These are phyloP conservation scores for Cucumis cinereus DNA, from an alignment of 306 rosid species.

Conservation along the genomic window DNA sequence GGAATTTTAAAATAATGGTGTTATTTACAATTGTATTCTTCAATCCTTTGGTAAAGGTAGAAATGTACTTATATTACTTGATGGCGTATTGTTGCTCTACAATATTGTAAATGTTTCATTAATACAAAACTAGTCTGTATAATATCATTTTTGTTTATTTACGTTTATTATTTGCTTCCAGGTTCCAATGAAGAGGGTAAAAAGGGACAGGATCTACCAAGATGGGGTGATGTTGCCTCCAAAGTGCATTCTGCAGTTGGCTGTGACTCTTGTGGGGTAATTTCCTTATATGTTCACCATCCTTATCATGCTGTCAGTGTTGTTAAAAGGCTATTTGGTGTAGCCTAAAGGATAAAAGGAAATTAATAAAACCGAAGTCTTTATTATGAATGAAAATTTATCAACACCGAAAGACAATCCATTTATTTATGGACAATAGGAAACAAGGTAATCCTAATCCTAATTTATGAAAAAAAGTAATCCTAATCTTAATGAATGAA, in stretches of 20 bases:
- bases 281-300: conserved; percentile 10
- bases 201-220: conserved; percentile 11
- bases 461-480: too few relatives aligned
- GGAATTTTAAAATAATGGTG: background rate
- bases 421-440: too few relatives aligned
- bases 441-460: too few relatives aligned
- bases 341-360: too few relatives aligned
- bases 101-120: background rate
- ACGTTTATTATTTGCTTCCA: conserved; percentile 20
- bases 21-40: background rate
- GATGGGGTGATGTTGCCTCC: conserved; percentile 19
- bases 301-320: background rate
- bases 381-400: too few relatives aligned
- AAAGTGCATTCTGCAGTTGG: conserved; percentile 42
- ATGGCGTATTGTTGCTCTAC: background rate
- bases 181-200: conserved; percentile 25
- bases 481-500: too few relatives aligned
- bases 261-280: conserved; percentile 92
- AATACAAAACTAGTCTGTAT: background rate
- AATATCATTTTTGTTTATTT: conserved; percentile 2
- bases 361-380: too few relatives aligned
- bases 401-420: too few relatives aligned
- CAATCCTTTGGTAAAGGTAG: background rate
- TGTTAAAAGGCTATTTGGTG: too few relatives aligned
- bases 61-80: background rate